Evolutionary conservation across 495 filamentous ascomycete species (phyloP), one percentile per base, ranked within the genome.

Genomic region (Penicillium canescens): DNA sequence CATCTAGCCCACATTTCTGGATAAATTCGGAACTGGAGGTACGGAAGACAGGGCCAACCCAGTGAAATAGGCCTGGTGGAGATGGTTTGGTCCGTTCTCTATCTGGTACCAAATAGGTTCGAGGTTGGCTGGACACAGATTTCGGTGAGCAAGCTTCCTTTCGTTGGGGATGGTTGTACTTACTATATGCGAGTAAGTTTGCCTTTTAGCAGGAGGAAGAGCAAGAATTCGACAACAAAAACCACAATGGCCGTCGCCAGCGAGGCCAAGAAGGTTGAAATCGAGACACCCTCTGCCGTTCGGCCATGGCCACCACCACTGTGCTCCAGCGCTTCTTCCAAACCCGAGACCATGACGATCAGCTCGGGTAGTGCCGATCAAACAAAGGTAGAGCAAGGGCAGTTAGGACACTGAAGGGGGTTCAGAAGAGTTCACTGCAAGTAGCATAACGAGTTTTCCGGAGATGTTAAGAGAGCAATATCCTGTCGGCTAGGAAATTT

Each of bases 1-100:
- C 93, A 71, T 98, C 94, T 36, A 98, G 81, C 6, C 94, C 94
- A 68, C 91, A 96, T 71, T 96, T 96, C 36, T 90, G 86, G 54
- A 97, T 94, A 65, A 97, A 87, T 57, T 96, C 90, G n/a, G 88
- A 78, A 69, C 91, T 87, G 42, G 82, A 80, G 49, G 90, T 90
- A 63, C 79, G 84, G 71, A 94, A 89, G 33, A 96, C 80, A 23
- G 86, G 79, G 21, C 70, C 69, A 36, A 92, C 67, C 81, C 92
- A 87, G 52, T 75, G 78, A 60, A 85, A 85, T n/a, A 87, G 76
- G 16, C 83, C 90, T 45, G 78, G 68, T 5, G 88, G 87, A 10
- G 91, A 90, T 6, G 86, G 74, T 35, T 84, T 75, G 14, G 88
- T 91, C 56, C 89, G 84, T 72, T 93, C 90, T 71, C 86, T 85